Evolutionary conservation across 371 early-diverging fungal species (phyloP).

Genomic region (Mucor velutinosus): DNA sequence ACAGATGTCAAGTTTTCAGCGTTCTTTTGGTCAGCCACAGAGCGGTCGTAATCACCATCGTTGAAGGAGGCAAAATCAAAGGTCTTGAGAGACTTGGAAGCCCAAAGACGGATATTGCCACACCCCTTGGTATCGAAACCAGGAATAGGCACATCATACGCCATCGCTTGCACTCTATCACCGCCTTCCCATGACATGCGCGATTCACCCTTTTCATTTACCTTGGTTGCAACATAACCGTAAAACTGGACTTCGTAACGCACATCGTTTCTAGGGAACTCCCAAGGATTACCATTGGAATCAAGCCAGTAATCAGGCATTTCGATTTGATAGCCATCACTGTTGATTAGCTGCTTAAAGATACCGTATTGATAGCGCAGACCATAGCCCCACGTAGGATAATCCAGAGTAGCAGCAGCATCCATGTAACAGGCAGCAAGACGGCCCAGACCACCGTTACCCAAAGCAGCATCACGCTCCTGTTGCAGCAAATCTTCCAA

Average conservation of each 20-base stretch:
- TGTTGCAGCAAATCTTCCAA: conserved; percentile 88
- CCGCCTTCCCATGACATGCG: conserved; percentile 83
- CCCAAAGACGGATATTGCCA: conserved; percentile 95
- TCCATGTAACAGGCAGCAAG: conserved; percentile 93
- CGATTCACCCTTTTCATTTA: conserved; percentile 63
- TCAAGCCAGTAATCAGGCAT: conserved; percentile 91
- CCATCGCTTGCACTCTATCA: conserved; percentile 85
- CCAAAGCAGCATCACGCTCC: conserved; percentile 92
- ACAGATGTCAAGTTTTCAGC: conserved; percentile 94
- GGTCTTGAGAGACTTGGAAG: conserved; percentile 75
- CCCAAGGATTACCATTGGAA: conserved; percentile 88
- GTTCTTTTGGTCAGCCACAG: conserved; percentile 83
- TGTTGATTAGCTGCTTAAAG: conserved; percentile 82
- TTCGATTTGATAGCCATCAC: conserved; percentile 90
- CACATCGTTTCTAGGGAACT: conserved; percentile 87
- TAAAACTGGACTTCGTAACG: conserved; percentile 85
- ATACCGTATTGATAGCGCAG: conserved; percentile 93
- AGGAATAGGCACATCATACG: conserved; percentile 93
- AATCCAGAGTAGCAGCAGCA: conserved; percentile 85
- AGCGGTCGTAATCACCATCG: conserved; percentile 86
- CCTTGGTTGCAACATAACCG: conserved; percentile 73
- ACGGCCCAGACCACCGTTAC: conserved; percentile 93
- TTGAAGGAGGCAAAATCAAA: conserved; percentile 89
- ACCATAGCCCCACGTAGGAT: conserved; percentile 90
- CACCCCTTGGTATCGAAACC: conserved; percentile 85